A percentile compares a stretch with the other conserved stretches of the same genome.
Evolutionary conservation across 495 filamentous ascomycete species (phyloP).

Genomic region (Aspergillus leporis): DNA sequence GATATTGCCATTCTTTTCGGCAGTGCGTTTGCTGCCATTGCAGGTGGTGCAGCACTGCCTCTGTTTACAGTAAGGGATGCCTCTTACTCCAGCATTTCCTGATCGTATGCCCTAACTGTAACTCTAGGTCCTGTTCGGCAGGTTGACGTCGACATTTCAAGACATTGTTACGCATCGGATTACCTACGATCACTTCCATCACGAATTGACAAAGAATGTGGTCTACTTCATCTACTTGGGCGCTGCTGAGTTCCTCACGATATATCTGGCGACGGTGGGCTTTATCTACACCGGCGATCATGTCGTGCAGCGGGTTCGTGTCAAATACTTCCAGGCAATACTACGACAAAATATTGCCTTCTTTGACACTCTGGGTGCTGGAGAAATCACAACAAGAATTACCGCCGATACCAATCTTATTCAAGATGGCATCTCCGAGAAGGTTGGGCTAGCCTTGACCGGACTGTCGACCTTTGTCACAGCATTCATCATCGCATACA

Average conservation of each 20-base stretch:
- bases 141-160: conserved; percentile 72
- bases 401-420: conserved; percentile 86
- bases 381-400: conserved; percentile 90
- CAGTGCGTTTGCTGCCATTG: conserved; percentile 65
- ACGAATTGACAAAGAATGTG: conserved; percentile 61
- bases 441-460: conserved; percentile 72
- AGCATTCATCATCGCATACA: conserved; percentile 85
- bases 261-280: conserved; percentile 78
- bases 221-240: conserved; percentile 90
- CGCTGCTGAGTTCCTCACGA: conserved; percentile 75
- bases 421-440: conserved; percentile 87
- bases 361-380: conserved; percentile 87
- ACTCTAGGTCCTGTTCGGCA: conserved; percentile 65
- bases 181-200: conserved; percentile 55
- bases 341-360: conserved; percentile 90
- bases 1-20: conserved; percentile 72
- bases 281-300: conserved; percentile 95
- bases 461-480: conserved; percentile 78
- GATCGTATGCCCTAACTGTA: neutral
- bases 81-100: neutral
- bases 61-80: conserved; percentile 70
- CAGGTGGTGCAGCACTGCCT: conserved; percentile 77
- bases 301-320: conserved; percentile 77
- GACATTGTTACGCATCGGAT: conserved; percentile 53
- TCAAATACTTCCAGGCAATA: conserved; percentile 78